Evolutionary conservation across 2,329 filamentous ascomycete genomes (phyloP).

Genomic region (Alternaria incomplexa): DNA sequence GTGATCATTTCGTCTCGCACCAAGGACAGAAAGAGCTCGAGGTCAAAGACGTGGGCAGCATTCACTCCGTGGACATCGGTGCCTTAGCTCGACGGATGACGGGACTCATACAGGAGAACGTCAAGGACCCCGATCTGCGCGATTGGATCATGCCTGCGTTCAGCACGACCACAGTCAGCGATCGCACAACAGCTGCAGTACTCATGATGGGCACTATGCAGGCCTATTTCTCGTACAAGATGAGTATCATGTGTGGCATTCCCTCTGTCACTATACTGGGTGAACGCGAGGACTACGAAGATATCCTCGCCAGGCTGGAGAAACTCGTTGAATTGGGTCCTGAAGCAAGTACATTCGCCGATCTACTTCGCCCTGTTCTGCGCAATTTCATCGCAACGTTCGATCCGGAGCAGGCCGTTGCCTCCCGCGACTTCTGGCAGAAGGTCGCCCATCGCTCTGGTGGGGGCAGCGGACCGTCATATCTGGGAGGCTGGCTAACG

Average conservation of each 20-base stretch:
- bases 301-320: conserved; percentile 20
- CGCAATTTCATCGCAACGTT: conserved; percentile 19
- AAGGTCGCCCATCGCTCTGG: conserved; percentile 4
- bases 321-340: conserved; percentile 13
- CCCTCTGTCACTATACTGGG: conserved; percentile 29
- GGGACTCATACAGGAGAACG: conserved; percentile 11
- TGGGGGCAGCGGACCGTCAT: not conserved
- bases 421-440: conserved; percentile 17
- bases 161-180: conserved; percentile 21
- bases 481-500: conserved; percentile 26
- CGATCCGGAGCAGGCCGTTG: conserved; percentile 1
- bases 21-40: conserved; percentile 26
- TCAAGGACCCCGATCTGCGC: conserved; percentile 12
- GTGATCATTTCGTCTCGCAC: conserved; percentile 42
- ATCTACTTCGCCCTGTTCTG: conserved; percentile 16
- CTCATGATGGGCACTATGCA: conserved; percentile 27
- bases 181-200: conserved; percentile 15
- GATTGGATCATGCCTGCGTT: conserved; percentile 28
- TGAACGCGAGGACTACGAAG: conserved; percentile 21
- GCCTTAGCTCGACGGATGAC: conserved; percentile 9
- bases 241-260: conserved; percentile 12
- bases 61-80: conserved; percentile 6
- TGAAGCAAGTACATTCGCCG: conserved; percentile 11
- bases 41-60: conserved; percentile 8
- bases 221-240: conserved; percentile 21